A percentile compares a stretch with the other conserved stretches of the same genome.
Conservation (phyloP, 495 filamentous ascomycete species). For the Trichoderma virens region DNA sequence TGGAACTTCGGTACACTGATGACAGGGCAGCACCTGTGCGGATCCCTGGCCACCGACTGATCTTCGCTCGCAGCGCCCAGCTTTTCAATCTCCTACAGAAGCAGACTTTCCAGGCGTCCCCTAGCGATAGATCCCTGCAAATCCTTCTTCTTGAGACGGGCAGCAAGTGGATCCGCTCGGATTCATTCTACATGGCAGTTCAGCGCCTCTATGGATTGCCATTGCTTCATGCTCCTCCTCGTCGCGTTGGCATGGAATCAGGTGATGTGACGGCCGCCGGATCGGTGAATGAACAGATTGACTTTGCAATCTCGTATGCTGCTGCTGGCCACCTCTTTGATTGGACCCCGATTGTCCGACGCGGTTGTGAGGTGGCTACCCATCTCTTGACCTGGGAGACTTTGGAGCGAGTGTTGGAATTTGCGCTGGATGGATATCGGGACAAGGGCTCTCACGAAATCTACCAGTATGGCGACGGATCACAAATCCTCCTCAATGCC, state of each 20-base stretch:
- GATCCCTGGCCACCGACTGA: conserved; percentile 42
- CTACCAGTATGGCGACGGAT: conserved; percentile 24
- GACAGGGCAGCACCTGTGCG: conserved; percentile 18
- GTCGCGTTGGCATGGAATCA: conserved; percentile 15
- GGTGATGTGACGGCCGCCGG: conserved; percentile 20
- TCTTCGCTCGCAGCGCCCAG: conserved; percentile 43
- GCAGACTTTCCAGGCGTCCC: conserved; percentile 13
- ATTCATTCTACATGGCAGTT: conserved; percentile 39
- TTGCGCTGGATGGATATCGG: conserved; percentile 17
- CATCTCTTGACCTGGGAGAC: conserved; percentile 46
- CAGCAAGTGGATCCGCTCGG: conserved; percentile 41
- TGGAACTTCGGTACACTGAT: conserved; percentile 35
- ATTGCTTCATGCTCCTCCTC: conserved; percentile 20
- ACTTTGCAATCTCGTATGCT: conserved; percentile 44
- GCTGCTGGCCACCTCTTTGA: conserved; percentile 43
- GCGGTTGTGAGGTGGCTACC: conserved; percentile 39
- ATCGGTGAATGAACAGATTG: conserved; percentile 31
- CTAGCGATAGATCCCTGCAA: conserved; percentile 19
- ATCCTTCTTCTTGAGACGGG: conserved; percentile 36
- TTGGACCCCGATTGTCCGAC: conserved; percentile 33
- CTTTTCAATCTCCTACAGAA: conserved; percentile 29
- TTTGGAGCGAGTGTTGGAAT: conserved; percentile 40
- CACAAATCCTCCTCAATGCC: conserved; percentile 26
- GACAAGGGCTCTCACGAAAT: conserved; percentile 14
- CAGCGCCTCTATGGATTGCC: conserved; percentile 43